Evolutionary conservation across 768 basidiomycete genomes (phyloP), one percentile per base, ranked within the genome.

Genomic region (Leccinellum rugosiceps): DNA sequence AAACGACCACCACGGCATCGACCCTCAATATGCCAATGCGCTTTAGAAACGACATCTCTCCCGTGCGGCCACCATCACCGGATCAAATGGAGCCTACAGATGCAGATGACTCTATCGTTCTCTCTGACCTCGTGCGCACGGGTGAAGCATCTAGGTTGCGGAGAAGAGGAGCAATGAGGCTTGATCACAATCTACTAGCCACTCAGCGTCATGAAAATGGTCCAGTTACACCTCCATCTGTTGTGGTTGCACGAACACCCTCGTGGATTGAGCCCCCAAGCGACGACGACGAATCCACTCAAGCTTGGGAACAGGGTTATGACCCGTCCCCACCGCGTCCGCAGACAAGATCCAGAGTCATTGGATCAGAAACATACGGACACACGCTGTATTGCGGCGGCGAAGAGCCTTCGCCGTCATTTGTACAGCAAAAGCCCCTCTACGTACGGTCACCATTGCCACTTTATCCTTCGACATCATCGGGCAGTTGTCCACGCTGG

Each of bases 91-190:
- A 74, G 23, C 75, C 71, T 26, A 74, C 75, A 35, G 85, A 87
- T 57, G 78, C 76, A 2, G 88, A 90, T 63, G 85, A 84, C 65
- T 79, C 83, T 31, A 85, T 90, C 55, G 81, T 88, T 19, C 80
- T 90, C 46, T 87, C 86, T 2, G 88, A 90, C 69, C 78, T 90
- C 43, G 78, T 90, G 15, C 85, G 88, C 51, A 84, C 84, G 1
- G 88, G 84, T 15, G 88, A 90, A 65, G 85, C 86, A 0, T 90
- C 88, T 4, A 77, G 88, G 6, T 73, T 90, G 53, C 80, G 88
- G n/a, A 75, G 88, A 55, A 75, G 88, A 60, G 88, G 88, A 11
- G 88, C 88, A 52, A 81, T 89, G 79, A 77, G 85, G 38, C 75
- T 87, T 32, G 84, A 86, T 70, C 78, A 77, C 57, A 70, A 65